These are phyloP conservation scores for Chlamydomonas sp. DNA, from an alignment of 139 green algal species.

Conservation along the genomic window DNA sequence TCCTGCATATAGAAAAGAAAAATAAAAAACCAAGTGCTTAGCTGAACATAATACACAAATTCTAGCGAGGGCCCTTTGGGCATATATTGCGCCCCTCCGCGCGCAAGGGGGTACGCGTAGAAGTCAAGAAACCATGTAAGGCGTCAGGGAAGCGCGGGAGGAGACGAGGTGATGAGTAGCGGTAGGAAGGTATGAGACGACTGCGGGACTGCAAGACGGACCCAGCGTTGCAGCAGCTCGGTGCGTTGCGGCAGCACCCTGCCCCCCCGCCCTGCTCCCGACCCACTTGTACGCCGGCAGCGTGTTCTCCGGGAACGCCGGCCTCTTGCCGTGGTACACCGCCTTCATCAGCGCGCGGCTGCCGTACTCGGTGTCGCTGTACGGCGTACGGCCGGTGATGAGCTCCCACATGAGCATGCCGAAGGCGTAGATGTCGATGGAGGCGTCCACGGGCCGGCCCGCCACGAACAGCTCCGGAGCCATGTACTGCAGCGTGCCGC, in stretches of 20 bases:
- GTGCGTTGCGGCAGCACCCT: too few relatives aligned
- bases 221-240: too few relatives aligned
- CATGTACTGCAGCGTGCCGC: conserved; percentile 40
- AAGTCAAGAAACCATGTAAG: too few relatives aligned
- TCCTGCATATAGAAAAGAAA: too few relatives aligned
- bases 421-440: conserved; percentile 32
- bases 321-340: conserved; percentile 30
- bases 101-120: too few relatives aligned
- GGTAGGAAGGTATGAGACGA: too few relatives aligned
- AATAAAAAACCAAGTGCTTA: neutral
- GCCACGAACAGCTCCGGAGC: conserved; percentile 33
- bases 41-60: neutral
- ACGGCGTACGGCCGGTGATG: conserved; percentile 20
- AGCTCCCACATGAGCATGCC: conserved; percentile 42
- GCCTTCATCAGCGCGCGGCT: conserved; percentile 34
- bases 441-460: conserved; percentile 28
- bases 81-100: too few relatives aligned
- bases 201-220: too few relatives aligned
- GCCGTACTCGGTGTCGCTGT: conserved; percentile 34
- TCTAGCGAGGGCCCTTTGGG: too few relatives aligned
- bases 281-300: conserved; percentile 23
- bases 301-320: conserved; percentile 20
- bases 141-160: too few relatives aligned
- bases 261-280: too few relatives aligned
- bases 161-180: too few relatives aligned